These are phyloP conservation scores for Mycena metata DNA, from an alignment of 768 basidiomycete genomes.

Conservation along the genomic window DNA sequence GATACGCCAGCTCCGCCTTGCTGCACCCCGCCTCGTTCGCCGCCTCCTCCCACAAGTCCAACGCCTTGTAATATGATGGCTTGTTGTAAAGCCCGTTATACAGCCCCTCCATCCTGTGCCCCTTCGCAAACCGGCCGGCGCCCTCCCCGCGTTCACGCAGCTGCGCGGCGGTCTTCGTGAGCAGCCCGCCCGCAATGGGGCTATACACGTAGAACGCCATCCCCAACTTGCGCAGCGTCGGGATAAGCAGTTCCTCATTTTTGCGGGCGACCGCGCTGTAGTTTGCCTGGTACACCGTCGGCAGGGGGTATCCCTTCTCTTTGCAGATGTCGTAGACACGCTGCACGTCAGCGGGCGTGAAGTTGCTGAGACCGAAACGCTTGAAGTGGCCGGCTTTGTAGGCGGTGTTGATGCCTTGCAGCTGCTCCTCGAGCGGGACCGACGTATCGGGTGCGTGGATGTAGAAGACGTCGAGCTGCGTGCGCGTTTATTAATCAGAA, in stretches of 20 bases:
- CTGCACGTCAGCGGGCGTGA: constrained; percentile 6
- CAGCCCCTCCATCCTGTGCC: background rate
- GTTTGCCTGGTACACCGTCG: constrained; percentile 11
- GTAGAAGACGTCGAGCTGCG: constrained; percentile 9
- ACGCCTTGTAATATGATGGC: no score
- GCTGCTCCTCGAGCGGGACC: no score
- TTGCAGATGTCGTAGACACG: constrained; percentile 10
- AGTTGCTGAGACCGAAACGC: constrained; percentile 6
- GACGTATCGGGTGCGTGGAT: constrained; percentile 12
- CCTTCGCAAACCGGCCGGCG: constrained; percentile 6
- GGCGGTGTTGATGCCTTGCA: no score
- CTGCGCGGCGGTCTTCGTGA: constrained; percentile 4
- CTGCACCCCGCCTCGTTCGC: no score
- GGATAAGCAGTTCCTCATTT: constrained; percentile 2
- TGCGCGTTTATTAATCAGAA: no score
- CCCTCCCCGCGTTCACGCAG: constrained; percentile 6
- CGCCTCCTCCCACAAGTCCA: no score
- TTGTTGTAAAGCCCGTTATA: no score
- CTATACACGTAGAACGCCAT: constrained; percentile 10
- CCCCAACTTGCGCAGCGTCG: constrained; percentile 8
- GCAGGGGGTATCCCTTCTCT: constrained; percentile 10
- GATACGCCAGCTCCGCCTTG: no score
- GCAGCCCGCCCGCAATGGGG: constrained; percentile 8
- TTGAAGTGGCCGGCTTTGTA: no score
- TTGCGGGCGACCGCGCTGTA: constrained; percentile 10